Conservation (phyloP, 2,329 filamentous ascomycete genomes). For the Ophiosphaerella korrae region DNA sequence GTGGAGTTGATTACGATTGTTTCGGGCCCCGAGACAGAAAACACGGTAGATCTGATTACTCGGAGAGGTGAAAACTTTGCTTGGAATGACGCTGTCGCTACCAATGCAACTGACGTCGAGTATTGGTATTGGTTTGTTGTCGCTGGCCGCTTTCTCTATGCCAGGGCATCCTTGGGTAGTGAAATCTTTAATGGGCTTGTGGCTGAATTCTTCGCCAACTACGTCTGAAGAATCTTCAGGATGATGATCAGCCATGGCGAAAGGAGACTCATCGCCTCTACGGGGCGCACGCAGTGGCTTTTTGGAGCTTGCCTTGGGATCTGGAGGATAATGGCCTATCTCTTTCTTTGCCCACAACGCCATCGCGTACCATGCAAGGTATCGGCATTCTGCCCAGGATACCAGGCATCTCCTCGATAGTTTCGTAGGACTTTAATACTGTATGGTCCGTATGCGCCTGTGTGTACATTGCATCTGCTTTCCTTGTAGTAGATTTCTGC, state of each 20-base stretch:
- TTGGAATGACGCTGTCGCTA: background rate
- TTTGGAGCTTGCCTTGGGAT: background rate
- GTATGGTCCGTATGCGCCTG: background rate
- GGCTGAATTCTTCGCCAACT: background rate
- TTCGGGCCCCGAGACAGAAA: background rate
- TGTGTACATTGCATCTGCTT: background rate
- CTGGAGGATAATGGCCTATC: constrained; percentile 1
- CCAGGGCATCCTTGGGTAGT: background rate
- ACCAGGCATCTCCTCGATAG: constrained; percentile 1
- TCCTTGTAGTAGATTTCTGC: background rate
- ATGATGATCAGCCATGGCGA: background rate
- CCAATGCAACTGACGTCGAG: background rate
- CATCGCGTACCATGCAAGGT: constrained; percentile 2
- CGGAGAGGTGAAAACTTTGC: background rate
- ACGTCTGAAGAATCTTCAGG: background rate
- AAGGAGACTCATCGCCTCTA: background rate
- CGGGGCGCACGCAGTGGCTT: background rate
- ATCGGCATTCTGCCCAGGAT: constrained; percentile 1
- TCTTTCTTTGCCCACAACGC: constrained; percentile 1
- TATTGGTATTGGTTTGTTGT: background rate
- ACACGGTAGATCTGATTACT: background rate
- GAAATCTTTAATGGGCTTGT: background rate
- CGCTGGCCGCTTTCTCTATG: background rate
- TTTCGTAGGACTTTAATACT: background rate
- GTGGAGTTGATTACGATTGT: background rate